Evolutionary conservation across 2,329 filamentous ascomycete species (phyloP).

Genomic region (Apiospora aurea): DNA sequence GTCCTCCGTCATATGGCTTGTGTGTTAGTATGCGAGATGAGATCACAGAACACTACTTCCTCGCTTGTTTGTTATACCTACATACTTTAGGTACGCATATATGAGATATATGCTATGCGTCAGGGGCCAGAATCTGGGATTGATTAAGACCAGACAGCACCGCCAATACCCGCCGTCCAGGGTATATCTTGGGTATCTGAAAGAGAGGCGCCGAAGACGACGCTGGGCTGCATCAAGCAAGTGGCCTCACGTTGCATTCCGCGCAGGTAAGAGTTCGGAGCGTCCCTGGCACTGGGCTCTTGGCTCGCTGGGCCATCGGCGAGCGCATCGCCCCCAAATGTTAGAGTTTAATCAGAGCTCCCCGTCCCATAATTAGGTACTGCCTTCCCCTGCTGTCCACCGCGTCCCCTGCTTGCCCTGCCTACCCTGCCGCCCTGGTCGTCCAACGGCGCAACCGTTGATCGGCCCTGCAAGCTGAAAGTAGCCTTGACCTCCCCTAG

Average conservation of each 20-base stretch:
- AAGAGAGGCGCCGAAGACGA: not conserved
- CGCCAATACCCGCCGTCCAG: not conserved
- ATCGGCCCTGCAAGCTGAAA: constrained; percentile 13
- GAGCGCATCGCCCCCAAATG: not conserved
- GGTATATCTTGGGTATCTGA: too few relatives aligned
- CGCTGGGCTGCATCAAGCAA: not conserved
- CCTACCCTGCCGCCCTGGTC: not conserved
- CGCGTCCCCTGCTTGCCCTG: too few relatives aligned
- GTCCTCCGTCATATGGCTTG: not conserved
- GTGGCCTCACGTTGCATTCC: constrained; percentile 1
- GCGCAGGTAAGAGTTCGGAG: not conserved
- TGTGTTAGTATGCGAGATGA: not conserved
- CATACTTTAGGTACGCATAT: not conserved
- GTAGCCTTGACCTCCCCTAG: constrained; percentile 1
- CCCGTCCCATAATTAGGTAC: not conserved
- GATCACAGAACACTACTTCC: not conserved
- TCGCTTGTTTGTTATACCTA: not conserved
- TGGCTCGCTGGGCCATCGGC: too few relatives aligned
- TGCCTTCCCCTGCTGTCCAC: too few relatives aligned
- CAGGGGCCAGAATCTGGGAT: not conserved
- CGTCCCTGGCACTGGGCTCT: not conserved
- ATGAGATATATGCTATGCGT: not conserved
- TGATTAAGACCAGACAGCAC: not conserved
- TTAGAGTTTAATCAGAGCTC: constrained; percentile 10
- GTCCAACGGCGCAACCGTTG: not conserved